Percentiles rank a stretch among this genome's conserved stretches.
Conservation (phyloP, 306 rosid species). For the Cicer yamashitae region DNA sequence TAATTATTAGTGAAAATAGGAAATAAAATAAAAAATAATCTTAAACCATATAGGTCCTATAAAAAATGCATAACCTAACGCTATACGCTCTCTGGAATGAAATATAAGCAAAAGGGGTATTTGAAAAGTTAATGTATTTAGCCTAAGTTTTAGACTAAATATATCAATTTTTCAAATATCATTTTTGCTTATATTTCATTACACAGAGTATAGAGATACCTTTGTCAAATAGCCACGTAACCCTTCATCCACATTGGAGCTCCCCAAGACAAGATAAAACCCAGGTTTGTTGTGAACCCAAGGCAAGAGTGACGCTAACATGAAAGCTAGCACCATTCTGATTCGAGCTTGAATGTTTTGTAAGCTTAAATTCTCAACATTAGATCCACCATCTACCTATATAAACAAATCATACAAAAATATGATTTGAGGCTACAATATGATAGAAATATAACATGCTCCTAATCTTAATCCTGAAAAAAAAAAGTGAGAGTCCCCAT, state of each 20-base stretch:
- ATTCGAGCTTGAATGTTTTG: conserved; percentile 97
- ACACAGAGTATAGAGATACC: conserved; percentile 50
- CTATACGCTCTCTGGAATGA: neutral
- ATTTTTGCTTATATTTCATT: no score
- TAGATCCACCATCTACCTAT: conserved; percentile 94
- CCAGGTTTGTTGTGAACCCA: conserved; percentile 94
- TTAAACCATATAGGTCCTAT: neutral
- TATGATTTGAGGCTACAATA: conserved; percentile 17
- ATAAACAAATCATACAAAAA: conserved; percentile 40
- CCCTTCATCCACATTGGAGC: conserved; percentile 96
- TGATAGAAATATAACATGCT: conserved; percentile 20
- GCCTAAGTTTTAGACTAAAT: no score
- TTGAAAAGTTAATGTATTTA: no score
- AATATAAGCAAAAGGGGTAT: no score
- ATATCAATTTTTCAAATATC: no score
- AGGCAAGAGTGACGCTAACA: conserved; percentile 94
- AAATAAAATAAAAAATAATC: conserved; percentile 9
- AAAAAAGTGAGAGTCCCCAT: conserved; percentile 20
- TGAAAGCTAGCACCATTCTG: conserved; percentile 96
- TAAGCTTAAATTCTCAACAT: conserved; percentile 79
- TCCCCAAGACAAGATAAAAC: conserved; percentile 93
- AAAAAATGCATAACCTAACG: neutral
- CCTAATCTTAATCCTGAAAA: conserved; percentile 20
- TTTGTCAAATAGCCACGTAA: conserved; percentile 89
- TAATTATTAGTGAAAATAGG: neutral